Conservation (phyloP, 2,329 filamentous ascomycete species). For the Beauveria bassiana region DNA sequence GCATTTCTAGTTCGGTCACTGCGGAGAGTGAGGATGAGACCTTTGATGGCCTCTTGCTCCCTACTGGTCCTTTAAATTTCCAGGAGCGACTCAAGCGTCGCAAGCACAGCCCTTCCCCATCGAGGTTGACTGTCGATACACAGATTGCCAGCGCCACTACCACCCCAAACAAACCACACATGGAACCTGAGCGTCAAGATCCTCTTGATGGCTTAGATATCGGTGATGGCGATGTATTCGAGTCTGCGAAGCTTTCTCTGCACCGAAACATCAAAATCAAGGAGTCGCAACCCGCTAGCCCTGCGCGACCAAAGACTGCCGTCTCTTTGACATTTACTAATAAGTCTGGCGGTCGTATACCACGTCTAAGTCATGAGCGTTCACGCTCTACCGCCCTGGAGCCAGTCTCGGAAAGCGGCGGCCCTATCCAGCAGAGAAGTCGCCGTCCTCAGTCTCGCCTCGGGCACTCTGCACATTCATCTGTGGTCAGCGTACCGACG, state of each 20-base stretch:
- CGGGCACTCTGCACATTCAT: constrained; percentile 62
- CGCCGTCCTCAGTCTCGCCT: constrained; percentile 60
- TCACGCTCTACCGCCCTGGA: constrained; percentile 68
- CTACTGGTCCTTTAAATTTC: constrained; percentile 76
- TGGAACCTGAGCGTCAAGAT: constrained; percentile 57
- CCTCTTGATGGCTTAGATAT: constrained; percentile 83
- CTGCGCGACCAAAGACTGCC: constrained; percentile 63
- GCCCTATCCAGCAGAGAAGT: constrained; percentile 52
- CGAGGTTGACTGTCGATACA: constrained; percentile 35
- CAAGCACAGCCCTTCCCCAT: constrained; percentile 52
- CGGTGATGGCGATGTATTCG: constrained; percentile 74
- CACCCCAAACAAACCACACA: constrained; percentile 24
- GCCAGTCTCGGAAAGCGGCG: constrained; percentile 85
- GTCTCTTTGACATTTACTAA: constrained; percentile 89
- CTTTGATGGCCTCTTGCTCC: constrained; percentile 81
- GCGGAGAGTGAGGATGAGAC: constrained; percentile 91
- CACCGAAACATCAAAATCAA: constrained; percentile 92
- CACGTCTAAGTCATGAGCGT: constrained; percentile 66
- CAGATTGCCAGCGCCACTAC: constrained; percentile 11
- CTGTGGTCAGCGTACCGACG: constrained; percentile 54
- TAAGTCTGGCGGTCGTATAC: constrained; percentile 66
- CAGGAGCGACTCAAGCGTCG: constrained; percentile 67
- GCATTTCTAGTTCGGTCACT: constrained; percentile 83
- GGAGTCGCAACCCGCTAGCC: constrained; percentile 58
- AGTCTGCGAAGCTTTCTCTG: constrained; percentile 70